phyloP scores from a whole-genome alignment of 768 basidiomycete genomes.

The Brasilioporus rufonigricans region DNA sequence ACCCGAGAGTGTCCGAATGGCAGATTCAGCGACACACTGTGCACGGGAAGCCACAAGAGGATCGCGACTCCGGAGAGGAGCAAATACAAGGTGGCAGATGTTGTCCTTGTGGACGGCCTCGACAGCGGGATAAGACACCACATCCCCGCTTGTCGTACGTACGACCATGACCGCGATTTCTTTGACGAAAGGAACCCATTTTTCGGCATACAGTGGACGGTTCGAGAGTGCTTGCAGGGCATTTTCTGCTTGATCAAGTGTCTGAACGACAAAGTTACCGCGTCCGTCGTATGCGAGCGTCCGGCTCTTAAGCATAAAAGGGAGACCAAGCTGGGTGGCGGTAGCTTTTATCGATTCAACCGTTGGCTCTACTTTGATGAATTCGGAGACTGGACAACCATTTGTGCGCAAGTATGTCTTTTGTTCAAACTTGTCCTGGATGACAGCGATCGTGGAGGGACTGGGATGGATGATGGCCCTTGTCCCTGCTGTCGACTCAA shows the following conservation, averaged over 20 bases:
- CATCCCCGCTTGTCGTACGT: constrained; percentile 67
- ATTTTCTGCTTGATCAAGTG: constrained; percentile 48
- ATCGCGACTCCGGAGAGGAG: constrained; percentile 70
- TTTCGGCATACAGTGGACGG: constrained; percentile 87
- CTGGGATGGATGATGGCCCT: constrained; percentile 61
- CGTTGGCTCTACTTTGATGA: constrained; percentile 55
- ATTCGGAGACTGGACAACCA: constrained; percentile 57
- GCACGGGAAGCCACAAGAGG: constrained; percentile 57
- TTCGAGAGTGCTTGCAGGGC: constrained; percentile 54
- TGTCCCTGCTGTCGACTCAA: constrained; percentile 26
- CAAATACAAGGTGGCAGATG: constrained; percentile 90
- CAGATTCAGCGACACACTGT: constrained; percentile 71
- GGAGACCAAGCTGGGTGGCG: constrained; percentile 65
- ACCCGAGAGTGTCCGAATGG: constrained; percentile 74
- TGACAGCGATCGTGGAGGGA: constrained; percentile 76
- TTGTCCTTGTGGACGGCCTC: constrained; percentile 95
- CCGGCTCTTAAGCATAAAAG: constrained; percentile 95
- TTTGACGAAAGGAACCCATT: constrained; percentile 83
- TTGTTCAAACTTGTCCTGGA: constrained; percentile 76
- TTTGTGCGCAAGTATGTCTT: constrained; percentile 54
- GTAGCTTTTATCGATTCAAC: constrained; percentile 51
- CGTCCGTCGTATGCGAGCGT: constrained; percentile 95
- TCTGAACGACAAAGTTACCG: constrained; percentile 80
- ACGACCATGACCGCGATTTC: constrained; percentile 99
- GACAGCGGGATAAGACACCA: constrained; percentile 84